A percentile compares a stretch with the other conserved stretches of the same genome.
Conservation (phyloP, 169 alveolate species). For the Hammondia hammondi region DNA sequence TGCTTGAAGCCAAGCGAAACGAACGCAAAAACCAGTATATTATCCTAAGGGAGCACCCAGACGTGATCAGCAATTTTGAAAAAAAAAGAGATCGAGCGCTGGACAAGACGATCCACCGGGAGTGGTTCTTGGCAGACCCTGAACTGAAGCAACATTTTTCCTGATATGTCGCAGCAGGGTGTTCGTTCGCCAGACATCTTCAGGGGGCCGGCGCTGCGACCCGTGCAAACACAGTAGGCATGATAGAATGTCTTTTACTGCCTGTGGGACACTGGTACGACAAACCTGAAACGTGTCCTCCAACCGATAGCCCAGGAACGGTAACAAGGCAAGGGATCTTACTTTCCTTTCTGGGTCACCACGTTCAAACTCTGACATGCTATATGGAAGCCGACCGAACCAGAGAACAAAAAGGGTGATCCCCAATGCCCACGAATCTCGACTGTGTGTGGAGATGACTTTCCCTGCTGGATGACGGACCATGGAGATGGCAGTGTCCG, state of each 20-base stretch:
- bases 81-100: constrained; percentile 5
- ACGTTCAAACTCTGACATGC: not conserved
- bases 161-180: not conserved
- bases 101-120: not conserved
- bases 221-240: not conserved
- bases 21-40: too few relatives aligned
- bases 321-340: not conserved
- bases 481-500: constrained; percentile 13
- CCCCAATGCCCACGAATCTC: constrained; percentile 24
- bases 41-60: too few relatives aligned
- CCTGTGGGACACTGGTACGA: not conserved
- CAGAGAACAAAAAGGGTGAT: not conserved
- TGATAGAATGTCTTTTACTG: not conserved
- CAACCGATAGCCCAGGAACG: not conserved
- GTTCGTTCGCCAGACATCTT: not conserved
- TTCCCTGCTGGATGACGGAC: not conserved
- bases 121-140: constrained; percentile 13
- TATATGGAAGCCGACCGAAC: not conserved
- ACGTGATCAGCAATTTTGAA: not conserved
- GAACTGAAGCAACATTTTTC: not conserved
- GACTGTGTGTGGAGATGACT: not conserved
- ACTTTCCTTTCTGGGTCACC: constrained; percentile 32
- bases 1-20: too few relatives aligned
- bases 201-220: not conserved
- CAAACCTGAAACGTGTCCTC: not conserved